phyloP scores from a whole-genome alignment of 768 basidiomycete genomes.

The Piloderma croceum region DNA sequence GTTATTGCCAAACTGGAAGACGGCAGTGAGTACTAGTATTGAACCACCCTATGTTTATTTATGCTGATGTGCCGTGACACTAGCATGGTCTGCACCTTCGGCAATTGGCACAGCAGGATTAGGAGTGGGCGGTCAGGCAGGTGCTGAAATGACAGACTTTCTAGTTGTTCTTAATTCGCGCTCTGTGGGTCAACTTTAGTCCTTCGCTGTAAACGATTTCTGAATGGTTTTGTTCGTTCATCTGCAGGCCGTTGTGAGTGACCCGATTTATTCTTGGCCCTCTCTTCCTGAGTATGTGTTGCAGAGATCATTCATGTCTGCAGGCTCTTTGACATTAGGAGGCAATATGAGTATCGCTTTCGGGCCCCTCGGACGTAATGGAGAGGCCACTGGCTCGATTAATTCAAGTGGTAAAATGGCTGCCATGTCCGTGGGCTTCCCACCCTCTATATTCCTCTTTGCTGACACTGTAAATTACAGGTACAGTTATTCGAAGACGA shows the following conservation, averaged over 20 bases:
- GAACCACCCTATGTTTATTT: conserved; percentile 4
- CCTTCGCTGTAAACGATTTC: no score
- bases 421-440: conserved; percentile 60
- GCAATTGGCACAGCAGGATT: conserved; percentile 92
- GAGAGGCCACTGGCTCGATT: conserved; percentile 83
- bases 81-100: conserved; percentile 91
- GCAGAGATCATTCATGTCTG: conserved; percentile 87
- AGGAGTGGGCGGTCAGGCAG: conserved; percentile 79
- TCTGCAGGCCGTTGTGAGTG: conserved; percentile 59
- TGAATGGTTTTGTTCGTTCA: no score
- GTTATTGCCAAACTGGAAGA: conserved; percentile 81
- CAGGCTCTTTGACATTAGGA: conserved; percentile 84
- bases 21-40: conserved; percentile 54
- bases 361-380: conserved; percentile 90
- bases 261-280: conserved; percentile 1
- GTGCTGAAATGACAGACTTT: conserved; percentile 89
- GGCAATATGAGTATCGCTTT: conserved; percentile 87
- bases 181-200: conserved; percentile 65
- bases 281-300: background rate
- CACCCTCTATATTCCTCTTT: no score
- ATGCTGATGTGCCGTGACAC: conserved; percentile 1
- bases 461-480: conserved; percentile 28
- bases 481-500: conserved; percentile 89
- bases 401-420: conserved; percentile 84
- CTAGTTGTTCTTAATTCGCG: conserved; percentile 81